Evolutionary conservation across 163 green algal species (phyloP), one percentile per base, ranked within the genome.

Genomic region (Scenedesmus sp.): DNA sequence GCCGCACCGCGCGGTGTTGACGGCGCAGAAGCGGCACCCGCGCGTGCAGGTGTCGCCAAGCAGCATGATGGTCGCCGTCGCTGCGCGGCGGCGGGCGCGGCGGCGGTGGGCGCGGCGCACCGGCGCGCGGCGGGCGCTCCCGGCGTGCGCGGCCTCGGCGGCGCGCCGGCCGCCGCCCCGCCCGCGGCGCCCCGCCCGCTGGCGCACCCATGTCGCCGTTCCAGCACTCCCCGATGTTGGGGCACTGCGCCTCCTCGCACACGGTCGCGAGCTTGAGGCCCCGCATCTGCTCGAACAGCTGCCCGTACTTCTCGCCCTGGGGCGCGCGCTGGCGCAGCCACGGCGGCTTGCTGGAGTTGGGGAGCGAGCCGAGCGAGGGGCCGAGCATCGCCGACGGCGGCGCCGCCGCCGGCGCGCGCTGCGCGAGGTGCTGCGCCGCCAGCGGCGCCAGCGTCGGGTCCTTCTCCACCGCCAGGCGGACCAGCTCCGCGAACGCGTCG

Each of bases 151-250:
- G n/a, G n/a, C n/a, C n/a, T n/a, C n/a, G n/a, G n/a, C n/a, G n/a
- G n/a, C n/a, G n/a, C n/a, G n/a, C n/a, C n/a, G n/a, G n/a, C n/a
- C n/a, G n/a, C n/a, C n/a, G n/a, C n/a, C n/a, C n/a, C n/a, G n/a
- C n/a, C n/a, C n/a, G n/a, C n/a, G n/a, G n/a, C n/a, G n/a, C n/a
- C n/a, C n/a, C n/a, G n/a, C n/a, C n/a, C n/a, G n/a, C n/a, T 4
- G 17, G 26, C 74, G 63, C 44, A 81, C 74, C 86, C 44, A 89
- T 34, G 39, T 62, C 62, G 14, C 93, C 93, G 65, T 93, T 93
- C 93, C 93, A 98, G 85, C 95, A 97, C 82, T 99, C 96, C 20
- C 95, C 95, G 54, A 99, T 96, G 88, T 98, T 99, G 56, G 95
- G 95, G 81, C 95, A 99, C 89, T 97, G 89, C 34, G 95, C 95